These are phyloP conservation scores for Kuraishia molischiana DNA, from an alignment of 805 yeast species.

Conservation along the genomic window DNA sequence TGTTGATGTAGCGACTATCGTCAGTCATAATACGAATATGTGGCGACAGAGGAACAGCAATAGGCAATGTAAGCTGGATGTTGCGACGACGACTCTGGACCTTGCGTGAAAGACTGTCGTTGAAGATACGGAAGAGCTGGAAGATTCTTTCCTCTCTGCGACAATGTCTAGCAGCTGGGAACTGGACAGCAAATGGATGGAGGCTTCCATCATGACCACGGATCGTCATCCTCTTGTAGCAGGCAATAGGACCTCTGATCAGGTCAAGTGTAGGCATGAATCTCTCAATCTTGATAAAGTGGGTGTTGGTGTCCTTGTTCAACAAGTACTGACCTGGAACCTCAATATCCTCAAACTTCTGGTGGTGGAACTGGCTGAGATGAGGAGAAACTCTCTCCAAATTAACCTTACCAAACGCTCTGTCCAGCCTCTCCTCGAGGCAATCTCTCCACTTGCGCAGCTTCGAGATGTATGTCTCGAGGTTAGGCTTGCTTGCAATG, in stretches of 20 bases:
- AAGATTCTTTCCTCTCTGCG: constrained; percentile 92
- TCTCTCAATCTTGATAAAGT: constrained; percentile 87
- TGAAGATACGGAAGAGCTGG: constrained; percentile 85
- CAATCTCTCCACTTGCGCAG: constrained; percentile 89
- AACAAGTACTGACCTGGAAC: constrained; percentile 93
- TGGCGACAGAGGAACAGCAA: constrained; percentile 90
- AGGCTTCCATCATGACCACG: constrained; percentile 90
- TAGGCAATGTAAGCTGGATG: constrained; percentile 77
- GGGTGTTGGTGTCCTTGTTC: constrained; percentile 81
- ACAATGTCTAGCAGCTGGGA: constrained; percentile 95
- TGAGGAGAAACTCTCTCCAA: constrained; percentile 91
- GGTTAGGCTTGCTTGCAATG: constrained; percentile 75
- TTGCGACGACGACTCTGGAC: constrained; percentile 85
- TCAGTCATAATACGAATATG: constrained; percentile 86
- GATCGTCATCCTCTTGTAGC: constrained; percentile 80
- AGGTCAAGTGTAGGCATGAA: constrained; percentile 84
- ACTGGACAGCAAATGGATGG: constrained; percentile 92
- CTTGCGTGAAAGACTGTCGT: constrained; percentile 66
- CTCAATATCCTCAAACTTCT: constrained; percentile 94
- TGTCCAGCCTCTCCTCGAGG: constrained; percentile 82
- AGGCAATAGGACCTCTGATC: constrained; percentile 82
- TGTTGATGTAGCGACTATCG: constrained; percentile 62
- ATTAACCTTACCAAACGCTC: constrained; percentile 70
- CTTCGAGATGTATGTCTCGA: constrained; percentile 77
- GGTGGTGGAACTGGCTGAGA: constrained; percentile 94